Evolutionary conservation across 1,139 yeast genomes (phyloP).

Genomic region (Tardiomyces blankii): DNA sequence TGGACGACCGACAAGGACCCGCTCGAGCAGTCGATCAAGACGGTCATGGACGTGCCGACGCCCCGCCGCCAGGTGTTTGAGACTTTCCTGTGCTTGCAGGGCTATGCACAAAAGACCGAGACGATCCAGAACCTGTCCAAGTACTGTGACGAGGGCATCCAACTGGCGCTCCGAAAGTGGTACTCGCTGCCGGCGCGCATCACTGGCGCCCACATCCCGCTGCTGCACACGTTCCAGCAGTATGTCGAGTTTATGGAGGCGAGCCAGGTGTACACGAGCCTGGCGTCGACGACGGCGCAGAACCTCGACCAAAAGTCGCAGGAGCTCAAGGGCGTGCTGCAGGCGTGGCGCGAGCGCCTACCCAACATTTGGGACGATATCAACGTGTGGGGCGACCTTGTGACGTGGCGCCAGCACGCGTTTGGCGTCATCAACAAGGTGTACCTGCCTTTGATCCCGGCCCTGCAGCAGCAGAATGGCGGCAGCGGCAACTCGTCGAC

Average conservation of each 20-base stretch:
- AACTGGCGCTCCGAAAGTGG: conserved; percentile 88
- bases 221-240: conserved; percentile 91
- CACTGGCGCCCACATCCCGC: conserved; percentile 79
- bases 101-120: conserved; percentile 84
- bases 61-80: conserved; percentile 94
- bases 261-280: conserved; percentile 81
- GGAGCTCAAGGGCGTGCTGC: conserved; percentile 85
- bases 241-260: conserved; percentile 98
- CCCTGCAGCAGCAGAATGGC: conserved; percentile 63
- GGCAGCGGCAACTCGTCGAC: conserved; percentile 30
- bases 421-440: conserved; percentile 94
- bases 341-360: conserved; percentile 95
- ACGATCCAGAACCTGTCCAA: conserved; percentile 67
- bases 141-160: conserved; percentile 93
- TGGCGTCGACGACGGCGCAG: conserved; percentile 84
- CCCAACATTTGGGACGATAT: conserved; percentile 98
- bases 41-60: conserved; percentile 97
- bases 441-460: conserved; percentile 85
- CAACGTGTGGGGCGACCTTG: conserved; percentile 93
- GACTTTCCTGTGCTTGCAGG: conserved; percentile 85
- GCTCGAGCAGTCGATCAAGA: conserved; percentile 84
- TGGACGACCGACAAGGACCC: conserved; percentile 97
- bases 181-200: conserved; percentile 72
- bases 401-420: conserved; percentile 98
- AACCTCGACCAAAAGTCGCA: conserved; percentile 87